These are phyloP conservation scores for Penicillium digitatum DNA, from an alignment of 2,329 filamentous ascomycete genomes.

Conservation along the genomic window DNA sequence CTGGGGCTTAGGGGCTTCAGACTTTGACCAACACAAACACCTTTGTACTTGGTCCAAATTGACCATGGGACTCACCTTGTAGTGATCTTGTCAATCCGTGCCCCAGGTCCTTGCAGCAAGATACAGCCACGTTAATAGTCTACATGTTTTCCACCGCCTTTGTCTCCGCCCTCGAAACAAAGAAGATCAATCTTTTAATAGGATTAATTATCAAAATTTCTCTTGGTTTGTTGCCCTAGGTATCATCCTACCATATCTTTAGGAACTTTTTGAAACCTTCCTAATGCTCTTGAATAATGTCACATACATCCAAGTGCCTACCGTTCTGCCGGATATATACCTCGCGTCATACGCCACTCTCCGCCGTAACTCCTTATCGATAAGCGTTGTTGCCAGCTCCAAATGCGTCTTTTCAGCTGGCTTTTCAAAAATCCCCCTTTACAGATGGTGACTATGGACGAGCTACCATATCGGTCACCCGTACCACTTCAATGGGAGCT, in stretches of 20 bases:
- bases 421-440: background rate
- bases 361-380: conserved; percentile 18
- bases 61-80: background rate
- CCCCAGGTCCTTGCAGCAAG: background rate
- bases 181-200: background rate
- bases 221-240: background rate
- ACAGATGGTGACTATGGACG: conserved; percentile 20
- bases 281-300: background rate
- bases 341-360: conserved; percentile 6
- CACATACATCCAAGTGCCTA: background rate
- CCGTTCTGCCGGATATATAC: background rate
- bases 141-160: background rate
- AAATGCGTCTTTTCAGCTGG: conserved; percentile 1
- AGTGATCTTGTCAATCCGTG: background rate
- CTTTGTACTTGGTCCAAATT: background rate
- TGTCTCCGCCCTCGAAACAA: background rate
- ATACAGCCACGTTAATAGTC: background rate
- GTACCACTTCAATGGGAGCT: conserved; percentile 60
- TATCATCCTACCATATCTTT: background rate
- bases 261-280: background rate
- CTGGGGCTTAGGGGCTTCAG: background rate
- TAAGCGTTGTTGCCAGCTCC: conserved; percentile 13
- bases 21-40: background rate
- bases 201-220: background rate
- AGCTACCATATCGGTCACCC: conserved; percentile 50